Base-by-base conservation (phyloP, 208 protist species). In the Trypanosoma platydactyli region DNA sequence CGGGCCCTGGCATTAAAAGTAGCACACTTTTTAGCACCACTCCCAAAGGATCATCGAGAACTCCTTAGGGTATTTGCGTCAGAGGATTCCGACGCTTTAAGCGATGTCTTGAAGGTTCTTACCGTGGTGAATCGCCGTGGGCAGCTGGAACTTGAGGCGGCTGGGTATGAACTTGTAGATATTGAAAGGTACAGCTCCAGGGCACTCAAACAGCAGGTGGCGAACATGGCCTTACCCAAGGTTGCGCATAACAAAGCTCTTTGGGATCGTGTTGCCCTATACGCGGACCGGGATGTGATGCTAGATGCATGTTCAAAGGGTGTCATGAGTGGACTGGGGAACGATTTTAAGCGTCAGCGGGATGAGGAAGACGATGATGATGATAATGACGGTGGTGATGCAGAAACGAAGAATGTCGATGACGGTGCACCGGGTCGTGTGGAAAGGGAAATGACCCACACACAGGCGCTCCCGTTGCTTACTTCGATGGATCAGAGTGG, bases 131-230 rank as follows among this genome's bases (percentile, higher is more conserved):
- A 70, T 66, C 52, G 33, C 22, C 66, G 65, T 38, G 65, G 66
- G 48, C 59, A 72, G 73, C 45, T 40, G 5, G 84, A 90, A 57
- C 71, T 90, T 9, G 38, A 56, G 22, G 79, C 57, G 27, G 76
- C 64, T n/a, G 84, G 81, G 1, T 91, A 81, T 49, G 57, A 77
- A 24, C 40, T 86, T 12, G 64, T 91, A 27, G 68, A 85, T 33
- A 49, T 91, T 24, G 81, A 85, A 27, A 57, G 46, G 38, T 91
- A 79, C 41, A 62, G 40, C 15, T 82, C 79, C 51, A 86, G 71
- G 20, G 60, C 68, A 29, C 46, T 69, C 33, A 76, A 73, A 42
- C 79, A 81, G 45, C 71, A 73, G 40, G 84, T 83, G 11, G 81
- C 63, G 7, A 85, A 91, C 63, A 61, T 78, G 5, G 84, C 84